A percentile compares a stretch with the other conserved stretches of the same genome.
phyloP scores from a whole-genome alignment of 768 basidiomycete genomes.

The Collybia sordida region DNA sequence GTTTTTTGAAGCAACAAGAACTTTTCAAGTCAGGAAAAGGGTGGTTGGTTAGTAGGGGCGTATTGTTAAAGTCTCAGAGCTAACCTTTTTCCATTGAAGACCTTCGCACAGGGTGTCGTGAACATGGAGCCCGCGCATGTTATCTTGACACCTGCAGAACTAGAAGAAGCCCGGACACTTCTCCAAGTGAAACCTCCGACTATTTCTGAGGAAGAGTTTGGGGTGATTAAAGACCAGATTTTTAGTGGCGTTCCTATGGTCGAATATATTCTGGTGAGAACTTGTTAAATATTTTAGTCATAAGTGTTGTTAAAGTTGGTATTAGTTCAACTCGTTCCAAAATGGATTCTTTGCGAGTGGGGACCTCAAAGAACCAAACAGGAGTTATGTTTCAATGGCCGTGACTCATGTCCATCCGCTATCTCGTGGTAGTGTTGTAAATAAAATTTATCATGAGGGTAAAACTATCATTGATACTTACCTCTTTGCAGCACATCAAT shows the following conservation, averaged over 20 bases:
- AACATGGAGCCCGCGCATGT: constrained; percentile 26
- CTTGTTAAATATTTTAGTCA: neutral
- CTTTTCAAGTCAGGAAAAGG: constrained; percentile 24
- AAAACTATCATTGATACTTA: neutral
- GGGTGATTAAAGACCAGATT: constrained; percentile 24
- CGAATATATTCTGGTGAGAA: constrained; percentile 27
- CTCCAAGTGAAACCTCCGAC: constrained; percentile 25
- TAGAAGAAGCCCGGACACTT: constrained; percentile 18
- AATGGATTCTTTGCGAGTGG: constrained; percentile 13
- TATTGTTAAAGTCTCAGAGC: neutral
- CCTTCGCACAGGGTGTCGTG: constrained; percentile 26
- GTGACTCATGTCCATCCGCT: constrained; percentile 40
- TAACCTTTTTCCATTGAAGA: constrained; percentile 13
- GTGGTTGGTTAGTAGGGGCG: constrained; percentile 23
- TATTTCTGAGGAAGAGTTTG: constrained; percentile 23
- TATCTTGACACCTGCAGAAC: constrained; percentile 21
- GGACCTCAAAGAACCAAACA: constrained; percentile 23
- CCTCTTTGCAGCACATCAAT: constrained; percentile 18
- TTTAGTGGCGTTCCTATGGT: constrained; percentile 25
- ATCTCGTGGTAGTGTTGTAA: constrained; percentile 42
- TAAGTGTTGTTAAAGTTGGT: neutral
- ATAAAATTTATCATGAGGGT: neutral
- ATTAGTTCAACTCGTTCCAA: constrained; percentile 31
- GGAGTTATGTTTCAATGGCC: constrained; percentile 33
- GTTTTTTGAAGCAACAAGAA: constrained; percentile 21